phyloP scores from a whole-genome alignment of 169 alveolate species.

The Plasmodium blacklocki region DNA sequence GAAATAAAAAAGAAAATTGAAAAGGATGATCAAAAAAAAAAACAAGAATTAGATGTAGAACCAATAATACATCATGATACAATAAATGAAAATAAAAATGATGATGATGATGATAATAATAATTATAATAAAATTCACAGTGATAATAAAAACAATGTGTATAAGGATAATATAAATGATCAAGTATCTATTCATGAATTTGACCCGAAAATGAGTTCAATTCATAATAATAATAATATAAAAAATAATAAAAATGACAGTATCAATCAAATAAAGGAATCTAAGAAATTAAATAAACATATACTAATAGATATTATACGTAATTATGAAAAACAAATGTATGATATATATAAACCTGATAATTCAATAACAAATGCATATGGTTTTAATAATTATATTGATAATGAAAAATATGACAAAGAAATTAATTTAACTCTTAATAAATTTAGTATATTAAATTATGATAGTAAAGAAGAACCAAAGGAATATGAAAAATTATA shows the following conservation, averaged over 20 bases:
- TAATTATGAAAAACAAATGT: slow-evolving; percentile 56
- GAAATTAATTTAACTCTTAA: slow-evolving; percentile 50
- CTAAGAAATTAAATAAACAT: slow-evolving; percentile 27
- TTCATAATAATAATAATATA: background rate
- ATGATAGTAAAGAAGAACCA: slow-evolving; percentile 64
- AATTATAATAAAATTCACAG: background rate
- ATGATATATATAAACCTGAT: slow-evolving; percentile 73
- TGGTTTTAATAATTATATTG: slow-evolving; percentile 70
- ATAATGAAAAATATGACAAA: slow-evolving; percentile 63
- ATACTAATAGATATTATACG: slow-evolving; percentile 32
- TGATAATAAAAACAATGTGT: background rate
- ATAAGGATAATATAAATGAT: background rate
- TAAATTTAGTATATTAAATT: slow-evolving; percentile 70
- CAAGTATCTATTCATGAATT: background rate
- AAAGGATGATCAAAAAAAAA: slow-evolving; percentile 4
- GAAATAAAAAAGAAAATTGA: slow-evolving; percentile 12
- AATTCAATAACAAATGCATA: slow-evolving; percentile 40
- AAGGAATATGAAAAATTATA: slow-evolving; percentile 57
- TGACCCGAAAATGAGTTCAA: background rate
- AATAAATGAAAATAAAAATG: background rate
- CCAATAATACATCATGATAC: background rate
- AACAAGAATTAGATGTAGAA: background rate
- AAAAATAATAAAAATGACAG: background rate
- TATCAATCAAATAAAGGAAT: slow-evolving; percentile 19
- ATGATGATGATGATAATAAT: background rate